A percentile compares a stretch with the other conserved stretches of the same genome.
Conservation (phyloP, 495 filamentous ascomycete genomes). For the Evernia prunastri region DNA sequence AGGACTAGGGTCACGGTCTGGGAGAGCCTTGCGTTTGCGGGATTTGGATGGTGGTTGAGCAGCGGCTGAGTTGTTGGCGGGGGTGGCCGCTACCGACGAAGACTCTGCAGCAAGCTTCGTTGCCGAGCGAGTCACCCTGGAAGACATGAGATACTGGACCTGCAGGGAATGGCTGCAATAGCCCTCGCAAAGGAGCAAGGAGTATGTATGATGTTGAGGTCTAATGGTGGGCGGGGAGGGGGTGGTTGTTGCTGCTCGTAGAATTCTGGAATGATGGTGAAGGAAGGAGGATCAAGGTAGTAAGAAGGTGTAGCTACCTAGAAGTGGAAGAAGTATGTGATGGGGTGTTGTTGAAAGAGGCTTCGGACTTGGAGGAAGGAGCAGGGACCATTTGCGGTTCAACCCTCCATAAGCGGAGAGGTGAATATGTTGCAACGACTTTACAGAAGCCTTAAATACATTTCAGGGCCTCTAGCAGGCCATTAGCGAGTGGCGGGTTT, state of each 20-base stretch:
- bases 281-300: conserved; percentile 9
- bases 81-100: conserved; percentile 30
- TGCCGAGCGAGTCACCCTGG: conserved; percentile 75
- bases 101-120: conserved; percentile 66
- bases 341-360: conserved; percentile 25
- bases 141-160: conserved; percentile 61
- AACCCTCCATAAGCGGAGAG: conserved; percentile 41
- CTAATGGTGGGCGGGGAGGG: conserved; percentile 9
- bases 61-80: conserved; percentile 7
- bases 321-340: conserved; percentile 14
- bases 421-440: conserved; percentile 20
- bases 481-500: conserved; percentile 6
- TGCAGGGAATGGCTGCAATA: conserved; percentile 11
- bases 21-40: conserved; percentile 53
- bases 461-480: conserved; percentile 1
- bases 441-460: conserved; percentile 14
- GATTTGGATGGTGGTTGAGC: conserved; percentile 19
- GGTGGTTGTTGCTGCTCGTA: conserved; percentile 12
- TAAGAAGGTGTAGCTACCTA: conserved; percentile 23
- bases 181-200: neutral
- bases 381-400: conserved; percentile 36
- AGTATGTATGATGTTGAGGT: conserved; percentile 6
- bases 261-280: conserved; percentile 18
- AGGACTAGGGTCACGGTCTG: conserved; percentile 36
- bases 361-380: conserved; percentile 44